A percentile compares a stretch with the other conserved stretches of the same genome.
phyloP scores from a whole-genome alignment of 805 yeast genomes.

The Yamadazyma ubonensis region DNA sequence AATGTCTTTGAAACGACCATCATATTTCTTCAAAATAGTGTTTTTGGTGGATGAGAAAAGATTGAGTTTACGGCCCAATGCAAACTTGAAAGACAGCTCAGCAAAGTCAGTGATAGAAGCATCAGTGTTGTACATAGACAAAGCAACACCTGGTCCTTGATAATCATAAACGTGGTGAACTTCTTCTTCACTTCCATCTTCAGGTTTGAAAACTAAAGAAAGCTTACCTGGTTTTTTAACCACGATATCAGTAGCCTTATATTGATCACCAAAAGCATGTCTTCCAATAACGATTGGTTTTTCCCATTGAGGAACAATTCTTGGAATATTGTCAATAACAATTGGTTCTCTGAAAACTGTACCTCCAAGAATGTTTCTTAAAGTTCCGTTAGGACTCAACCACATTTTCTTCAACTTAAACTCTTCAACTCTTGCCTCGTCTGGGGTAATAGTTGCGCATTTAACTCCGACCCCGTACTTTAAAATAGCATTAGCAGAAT shows the following conservation, averaged over 20 bases:
- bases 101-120: constrained; percentile 90
- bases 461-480: constrained; percentile 91
- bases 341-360: constrained; percentile 97
- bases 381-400: constrained; percentile 96
- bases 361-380: constrained; percentile 93
- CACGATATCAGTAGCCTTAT: constrained; percentile 85
- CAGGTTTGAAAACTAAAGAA: constrained; percentile 73
- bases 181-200: constrained; percentile 54
- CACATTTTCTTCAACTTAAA: constrained; percentile 93
- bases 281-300: constrained; percentile 95
- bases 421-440: constrained; percentile 92
- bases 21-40: constrained; percentile 90
- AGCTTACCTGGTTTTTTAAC: constrained; percentile 78
- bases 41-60: constrained; percentile 89
- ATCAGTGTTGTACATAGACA: constrained; percentile 95
- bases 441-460: constrained; percentile 99
- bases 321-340: constrained; percentile 83
- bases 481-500: constrained; percentile 86
- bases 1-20: constrained; percentile 92
- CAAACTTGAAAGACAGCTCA: constrained; percentile 86
- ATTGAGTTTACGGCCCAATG: constrained; percentile 73
- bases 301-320: constrained; percentile 90
- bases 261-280: constrained; percentile 97
- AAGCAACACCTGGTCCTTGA: constrained; percentile 73
- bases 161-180: constrained; percentile 66